Evolutionary conservation across 2,329 filamentous ascomycete genomes (phyloP).

Genomic region (Fusarium poae): DNA sequence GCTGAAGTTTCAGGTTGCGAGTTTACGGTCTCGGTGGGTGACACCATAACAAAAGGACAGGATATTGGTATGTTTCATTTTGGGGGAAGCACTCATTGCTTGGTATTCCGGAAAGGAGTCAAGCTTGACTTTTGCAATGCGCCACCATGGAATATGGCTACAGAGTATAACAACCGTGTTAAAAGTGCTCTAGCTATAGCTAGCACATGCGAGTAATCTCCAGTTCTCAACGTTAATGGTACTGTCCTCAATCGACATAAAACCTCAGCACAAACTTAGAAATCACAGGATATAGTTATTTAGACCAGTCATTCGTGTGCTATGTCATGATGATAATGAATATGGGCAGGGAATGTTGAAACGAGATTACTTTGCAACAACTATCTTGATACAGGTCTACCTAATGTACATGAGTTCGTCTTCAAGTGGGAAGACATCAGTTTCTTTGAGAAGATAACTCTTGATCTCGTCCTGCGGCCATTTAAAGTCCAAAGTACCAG

Average conservation of each 20-base stretch:
- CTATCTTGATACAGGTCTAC: neutral
- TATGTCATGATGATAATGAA: neutral
- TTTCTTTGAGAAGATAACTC: constrained; percentile 4
- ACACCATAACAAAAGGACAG: neutral
- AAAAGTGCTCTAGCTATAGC: neutral
- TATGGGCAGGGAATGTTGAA: rapidly evolving
- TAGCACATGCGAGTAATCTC: neutral
- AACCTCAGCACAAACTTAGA: too few species aligned
- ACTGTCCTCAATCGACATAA: too few species aligned
- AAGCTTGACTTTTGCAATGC: neutral
- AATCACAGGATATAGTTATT: too few species aligned
- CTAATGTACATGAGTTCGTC: neutral
- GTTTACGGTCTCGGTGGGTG: neutral
- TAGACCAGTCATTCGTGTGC: too few species aligned
- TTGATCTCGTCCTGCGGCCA: neutral
- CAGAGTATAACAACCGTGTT: neutral
- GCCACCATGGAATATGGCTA: neutral
- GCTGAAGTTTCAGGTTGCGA: constrained; percentile 7
- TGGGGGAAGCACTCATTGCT: constrained; percentile 5
- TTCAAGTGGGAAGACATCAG: neutral
- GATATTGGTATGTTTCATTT: constrained; percentile 29
- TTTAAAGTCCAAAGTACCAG: neutral
- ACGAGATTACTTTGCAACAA: neutral
- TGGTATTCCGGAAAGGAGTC: neutral
- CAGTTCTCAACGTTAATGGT: too few species aligned